Base-by-base conservation (phyloP, 352 stramenopile species). In the Globisporangium acanthophoron region DNA sequence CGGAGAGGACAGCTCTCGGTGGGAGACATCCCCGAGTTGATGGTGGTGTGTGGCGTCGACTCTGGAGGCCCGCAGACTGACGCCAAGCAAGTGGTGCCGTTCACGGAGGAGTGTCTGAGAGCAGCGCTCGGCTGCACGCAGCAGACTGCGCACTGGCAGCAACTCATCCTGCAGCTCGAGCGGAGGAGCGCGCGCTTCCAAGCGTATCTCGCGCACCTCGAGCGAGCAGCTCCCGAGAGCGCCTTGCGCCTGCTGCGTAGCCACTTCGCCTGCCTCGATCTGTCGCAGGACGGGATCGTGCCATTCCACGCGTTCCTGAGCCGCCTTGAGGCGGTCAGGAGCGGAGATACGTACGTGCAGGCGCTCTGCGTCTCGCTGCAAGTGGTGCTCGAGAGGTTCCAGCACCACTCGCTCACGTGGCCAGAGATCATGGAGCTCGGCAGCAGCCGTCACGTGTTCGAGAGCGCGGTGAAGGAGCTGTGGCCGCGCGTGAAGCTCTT, bases 71-170 rank as follows among this genome's bases (percentile, higher is more conserved):
- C 46, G 8, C 15, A 49, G 24, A 12, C n/a, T 15, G n/a, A 24
- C 5, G 44, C 21, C 5, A 39, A 58, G 1, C 21, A 27, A 41
- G 24, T 24, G 13, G 24, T 31, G 1, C 50, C 57, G 8, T 56
- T 67, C n/a, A n/a, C 45, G n/a, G 47, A 44, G 41, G 43, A 52
- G 31, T 18, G 21, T 5, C 58, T 59, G 5, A 20, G 21, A 27
- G 9, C 37, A 1, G 18, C 69, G 1, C 78, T 85, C 40, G 68
- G 58, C 20, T 11, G 31, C 31, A 49, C 61, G 2, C 49, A 62
- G 40, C 67, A 68, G 27, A 62, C 57, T 20, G 20, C 86, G 5
- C 79, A 89, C 44, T 89, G 79, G 79, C 79, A 89, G 61, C 67
- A 85, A 37, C 44, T 89, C n/a, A 29, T 89, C 3, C 52, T 83